Evolutionary conservation across 768 basidiomycete species (phyloP).

Genomic region (Pisolithus marmoratus): DNA sequence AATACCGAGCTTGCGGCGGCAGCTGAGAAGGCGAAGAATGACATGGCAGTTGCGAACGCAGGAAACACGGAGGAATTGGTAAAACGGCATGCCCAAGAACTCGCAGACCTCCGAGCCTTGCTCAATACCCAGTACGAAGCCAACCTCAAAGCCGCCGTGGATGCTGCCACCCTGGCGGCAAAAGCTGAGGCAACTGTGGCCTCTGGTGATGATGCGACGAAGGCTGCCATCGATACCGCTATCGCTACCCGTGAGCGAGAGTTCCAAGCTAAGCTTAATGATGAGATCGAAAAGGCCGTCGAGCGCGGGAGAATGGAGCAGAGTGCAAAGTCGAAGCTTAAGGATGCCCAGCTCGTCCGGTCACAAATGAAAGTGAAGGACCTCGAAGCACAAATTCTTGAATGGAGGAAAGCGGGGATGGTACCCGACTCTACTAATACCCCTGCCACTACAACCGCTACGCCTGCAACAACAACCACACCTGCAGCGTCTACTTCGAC

Average conservation of each 20-base stretch:
- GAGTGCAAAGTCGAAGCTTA: constrained; percentile 55
- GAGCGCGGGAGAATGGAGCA: constrained; percentile 67
- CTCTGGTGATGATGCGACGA: constrained; percentile 28
- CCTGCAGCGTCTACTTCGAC: constrained; percentile 21
- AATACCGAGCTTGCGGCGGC: constrained; percentile 48
- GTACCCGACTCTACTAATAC: constrained; percentile 34
- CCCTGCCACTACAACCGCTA: constrained; percentile 10
- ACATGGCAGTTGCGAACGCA: constrained; percentile 26
- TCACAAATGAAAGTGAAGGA: constrained; percentile 61
- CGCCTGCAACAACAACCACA: constrained; percentile 13
- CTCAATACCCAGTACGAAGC: constrained; percentile 48
- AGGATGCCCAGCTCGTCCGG: constrained; percentile 63
- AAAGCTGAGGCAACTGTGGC: constrained; percentile 27
- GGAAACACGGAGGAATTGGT: constrained; percentile 34
- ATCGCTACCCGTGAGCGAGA: constrained; percentile 45
- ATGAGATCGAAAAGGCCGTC: constrained; percentile 59
- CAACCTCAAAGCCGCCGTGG: constrained; percentile 49
- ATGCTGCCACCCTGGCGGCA: constrained; percentile 38
- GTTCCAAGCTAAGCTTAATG: constrained; percentile 40
- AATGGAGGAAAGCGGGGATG: constrained; percentile 47
- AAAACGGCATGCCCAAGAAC: constrained; percentile 55
- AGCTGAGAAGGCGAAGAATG: constrained; percentile 49
- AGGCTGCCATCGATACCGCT: constrained; percentile 46
- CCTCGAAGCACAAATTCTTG: constrained; percentile 56
- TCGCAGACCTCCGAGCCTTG: constrained; percentile 49